Evolutionary conservation across 1,139 yeast species (phyloP), one percentile per base, ranked within the genome.

Genomic region (Geotrichum carabidarum): DNA sequence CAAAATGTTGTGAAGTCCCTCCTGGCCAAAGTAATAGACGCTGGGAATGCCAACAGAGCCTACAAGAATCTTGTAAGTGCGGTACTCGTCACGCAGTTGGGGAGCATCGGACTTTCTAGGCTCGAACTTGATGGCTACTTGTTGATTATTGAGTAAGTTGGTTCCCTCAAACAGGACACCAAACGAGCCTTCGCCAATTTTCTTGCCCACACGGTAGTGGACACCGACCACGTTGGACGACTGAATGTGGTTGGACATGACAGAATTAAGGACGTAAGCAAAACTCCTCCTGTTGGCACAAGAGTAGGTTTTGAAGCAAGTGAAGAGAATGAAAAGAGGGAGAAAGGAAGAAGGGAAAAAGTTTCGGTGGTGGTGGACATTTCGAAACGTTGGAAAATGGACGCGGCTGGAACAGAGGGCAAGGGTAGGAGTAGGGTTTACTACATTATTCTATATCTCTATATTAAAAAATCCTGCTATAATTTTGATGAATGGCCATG

Each of bases 91-190:
- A 65, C 96, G 81, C 60, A 93, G 79, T 71, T 93, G 99, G 7
- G 99, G 99, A 4, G 98, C 96, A 65, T 93, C 98, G n/a, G 94
- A 83, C 67, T 90, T 88, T 63, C 97, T 79, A 31, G 96, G 96
- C 72, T 93, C 98, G 62, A 81, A 81, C 65, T 81, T 81, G 66
- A 81, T 81, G 12, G 86, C 86, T 34, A 73, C 98, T 78, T 73
- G 95, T 79, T 68, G 87, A 80, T 74, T 84, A 68, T 87, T 88
- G 63, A 93, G 78, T 61, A 93, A 77, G 69, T 93, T 93, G 56
- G 87, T 83, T 36, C 99, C 99, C 73, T 91, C 97, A 71, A 91
- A 93, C 54, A 93, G 91, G 51, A 91, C 93, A 22, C 99, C 99
- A 74, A 93, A 93, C 1, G 98, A 91, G 17, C 99, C 99, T 72